These are phyloP conservation scores for Maudiozyma barnettii DNA, from an alignment of 805 yeast species.

Conservation along the genomic window DNA sequence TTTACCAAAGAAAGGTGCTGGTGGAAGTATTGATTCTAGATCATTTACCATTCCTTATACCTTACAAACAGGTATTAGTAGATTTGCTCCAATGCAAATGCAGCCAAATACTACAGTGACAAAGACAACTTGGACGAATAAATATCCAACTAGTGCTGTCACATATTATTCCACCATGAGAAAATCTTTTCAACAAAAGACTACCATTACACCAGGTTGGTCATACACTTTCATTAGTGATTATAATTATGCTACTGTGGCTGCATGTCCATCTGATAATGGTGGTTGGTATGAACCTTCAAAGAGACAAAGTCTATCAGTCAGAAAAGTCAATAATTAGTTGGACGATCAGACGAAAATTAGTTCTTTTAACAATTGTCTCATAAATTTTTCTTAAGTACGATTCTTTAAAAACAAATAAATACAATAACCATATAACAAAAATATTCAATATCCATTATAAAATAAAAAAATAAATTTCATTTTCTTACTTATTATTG, in stretches of 20 bases:
- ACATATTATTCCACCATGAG: slow-evolving; percentile 45
- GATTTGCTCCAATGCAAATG: slow-evolving; percentile 87
- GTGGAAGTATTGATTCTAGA: slow-evolving; percentile 33
- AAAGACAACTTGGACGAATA: slow-evolving; percentile 52
- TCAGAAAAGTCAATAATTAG: slow-evolving; percentile 25
- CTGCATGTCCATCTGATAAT: slow-evolving; percentile 52
- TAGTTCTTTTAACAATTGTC: no score
- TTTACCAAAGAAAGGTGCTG: slow-evolving; percentile 26
- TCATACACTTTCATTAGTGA: slow-evolving; percentile 54
- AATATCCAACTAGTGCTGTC: slow-evolving; percentile 59
- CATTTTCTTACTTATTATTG: no score
- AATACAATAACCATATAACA: background rate
- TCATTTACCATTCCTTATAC: slow-evolving; percentile 68
- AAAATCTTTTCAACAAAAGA: slow-evolving; percentile 28
- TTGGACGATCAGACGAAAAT: no score
- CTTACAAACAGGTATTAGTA: slow-evolving; percentile 63
- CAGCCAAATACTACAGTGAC: slow-evolving; percentile 75
- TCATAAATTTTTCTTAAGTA: background rate
- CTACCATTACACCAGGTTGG: slow-evolving; percentile 86
- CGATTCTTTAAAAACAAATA: background rate
- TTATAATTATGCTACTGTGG: slow-evolving; percentile 62
- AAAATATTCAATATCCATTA: background rate
- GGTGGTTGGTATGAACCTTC: slow-evolving; percentile 59
- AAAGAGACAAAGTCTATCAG: slow-evolving; percentile 33
- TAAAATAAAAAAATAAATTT: no score